phyloP scores from a whole-genome alignment of 2,329 filamentous ascomycete genomes.

The Cercospora sesami region DNA sequence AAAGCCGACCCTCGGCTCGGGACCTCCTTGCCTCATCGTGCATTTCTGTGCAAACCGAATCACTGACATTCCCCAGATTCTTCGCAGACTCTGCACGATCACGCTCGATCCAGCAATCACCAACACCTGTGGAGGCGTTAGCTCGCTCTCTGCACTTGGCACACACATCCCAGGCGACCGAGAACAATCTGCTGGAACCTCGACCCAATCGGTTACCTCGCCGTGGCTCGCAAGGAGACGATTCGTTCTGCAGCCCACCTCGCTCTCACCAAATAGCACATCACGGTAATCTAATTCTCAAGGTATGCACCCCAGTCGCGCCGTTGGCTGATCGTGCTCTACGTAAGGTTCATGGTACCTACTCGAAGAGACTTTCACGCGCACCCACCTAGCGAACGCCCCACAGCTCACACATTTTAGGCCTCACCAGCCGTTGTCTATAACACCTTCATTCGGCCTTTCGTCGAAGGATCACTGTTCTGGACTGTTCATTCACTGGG shows the following conservation, averaged over 20 bases:
- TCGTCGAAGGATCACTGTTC: slow-evolving; percentile 34
- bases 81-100: slow-evolving; percentile 41
- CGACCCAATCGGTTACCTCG: slow-evolving; percentile 43
- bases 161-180: slow-evolving; percentile 20
- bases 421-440: slow-evolving; percentile 39
- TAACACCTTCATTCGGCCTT: slow-evolving; percentile 35
- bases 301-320: slow-evolving; percentile 43
- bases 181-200: slow-evolving; percentile 39
- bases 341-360: slow-evolving; percentile 12
- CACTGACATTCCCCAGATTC: slow-evolving; percentile 45
- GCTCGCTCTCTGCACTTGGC: slow-evolving; percentile 53
- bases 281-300: slow-evolving; percentile 51
- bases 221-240: slow-evolving; percentile 45
- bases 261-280: slow-evolving; percentile 36
- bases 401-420: slow-evolving; percentile 38
- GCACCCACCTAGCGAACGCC: background rate
- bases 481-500: slow-evolving; percentile 45
- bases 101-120: slow-evolving; percentile 29
- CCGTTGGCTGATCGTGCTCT: slow-evolving; percentile 9
- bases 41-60: slow-evolving; percentile 38
- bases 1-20: slow-evolving; percentile 24
- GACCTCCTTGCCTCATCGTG: slow-evolving; percentile 37
- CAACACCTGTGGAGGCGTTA: slow-evolving; percentile 53
- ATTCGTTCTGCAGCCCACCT: slow-evolving; percentile 30
- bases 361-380: background rate